These are phyloP conservation scores for Citrus sp. DNA, from an alignment of 345 rosid species.

Conservation along the genomic window DNA sequence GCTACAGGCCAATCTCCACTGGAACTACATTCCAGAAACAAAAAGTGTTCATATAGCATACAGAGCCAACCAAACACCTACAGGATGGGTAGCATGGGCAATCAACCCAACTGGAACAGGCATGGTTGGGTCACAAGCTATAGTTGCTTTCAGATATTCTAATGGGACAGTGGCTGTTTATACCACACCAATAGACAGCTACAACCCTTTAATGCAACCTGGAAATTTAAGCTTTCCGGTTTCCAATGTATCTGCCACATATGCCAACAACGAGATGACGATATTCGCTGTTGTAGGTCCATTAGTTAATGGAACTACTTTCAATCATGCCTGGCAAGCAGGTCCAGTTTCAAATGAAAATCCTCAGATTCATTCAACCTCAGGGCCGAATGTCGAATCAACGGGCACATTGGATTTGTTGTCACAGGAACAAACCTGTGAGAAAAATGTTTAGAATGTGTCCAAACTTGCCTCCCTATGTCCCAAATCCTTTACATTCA, in stretches of 20 bases:
- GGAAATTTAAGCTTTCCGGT: conserved; percentile 34
- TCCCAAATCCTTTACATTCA: background rate
- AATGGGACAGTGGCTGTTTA: conserved; percentile 32
- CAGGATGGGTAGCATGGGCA: conserved; percentile 54
- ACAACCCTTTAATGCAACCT: conserved; percentile 30
- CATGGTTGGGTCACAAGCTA: conserved; percentile 56
- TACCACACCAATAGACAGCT: conserved; percentile 25
- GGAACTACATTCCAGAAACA: conserved; percentile 29
- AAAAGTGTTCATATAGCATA: conserved; percentile 36
- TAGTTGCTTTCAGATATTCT: conserved; percentile 37
- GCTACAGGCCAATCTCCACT: conserved; percentile 37
- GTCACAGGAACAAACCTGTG: background rate
- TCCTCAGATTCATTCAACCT: conserved; percentile 29
- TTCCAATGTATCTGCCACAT: conserved; percentile 28
- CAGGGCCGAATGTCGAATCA: conserved; percentile 27
- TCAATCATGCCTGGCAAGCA: conserved; percentile 52
- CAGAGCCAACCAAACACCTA: conserved; percentile 25
- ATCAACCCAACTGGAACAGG: conserved; percentile 34
- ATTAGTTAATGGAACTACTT: conserved; percentile 17
- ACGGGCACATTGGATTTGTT: conserved; percentile 26
- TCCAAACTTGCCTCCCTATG: background rate
- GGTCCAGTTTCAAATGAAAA: conserved; percentile 29
- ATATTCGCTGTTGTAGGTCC: conserved; percentile 45
- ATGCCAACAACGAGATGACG: conserved; percentile 26
- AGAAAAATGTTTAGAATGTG: background rate